Evolutionary conservation across 768 basidiomycete species (phyloP).

Genomic region (Boletellus emodensis): DNA sequence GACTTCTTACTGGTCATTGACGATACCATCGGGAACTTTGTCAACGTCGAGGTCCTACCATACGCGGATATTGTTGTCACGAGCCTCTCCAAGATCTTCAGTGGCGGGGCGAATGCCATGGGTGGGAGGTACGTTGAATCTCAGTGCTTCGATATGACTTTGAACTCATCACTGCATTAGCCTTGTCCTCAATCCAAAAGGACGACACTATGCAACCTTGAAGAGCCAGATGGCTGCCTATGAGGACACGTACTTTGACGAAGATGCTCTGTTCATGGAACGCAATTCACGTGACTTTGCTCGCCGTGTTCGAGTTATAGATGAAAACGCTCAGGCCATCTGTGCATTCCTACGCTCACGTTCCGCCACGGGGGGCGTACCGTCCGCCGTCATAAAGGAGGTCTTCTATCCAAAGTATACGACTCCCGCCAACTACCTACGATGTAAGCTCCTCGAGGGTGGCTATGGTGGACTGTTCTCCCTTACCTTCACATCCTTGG

Average conservation of each 20-base stretch:
- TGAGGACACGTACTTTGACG: slow-evolving; percentile 84
- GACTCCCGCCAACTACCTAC: slow-evolving; percentile 67
- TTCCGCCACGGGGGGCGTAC: slow-evolving; percentile 40
- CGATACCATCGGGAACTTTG: slow-evolving; percentile 92
- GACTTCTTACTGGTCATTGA: slow-evolving; percentile 88
- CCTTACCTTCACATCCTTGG: slow-evolving; percentile 68
- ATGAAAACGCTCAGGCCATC: slow-evolving; percentile 75
- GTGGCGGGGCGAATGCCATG: slow-evolving; percentile 94
- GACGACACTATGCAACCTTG: slow-evolving; percentile 63
- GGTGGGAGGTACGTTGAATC: slow-evolving; percentile 75
- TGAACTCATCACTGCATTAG: slow-evolving; percentile 38
- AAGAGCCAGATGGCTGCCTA: slow-evolving; percentile 59
- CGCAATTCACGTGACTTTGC: slow-evolving; percentile 94
- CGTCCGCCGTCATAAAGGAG: slow-evolving; percentile 58
- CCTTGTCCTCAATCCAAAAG: slow-evolving; percentile 80
- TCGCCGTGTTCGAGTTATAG: slow-evolving; percentile 68
- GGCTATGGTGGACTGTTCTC: slow-evolving; percentile 89
- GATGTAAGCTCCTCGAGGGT: slow-evolving; percentile 51
- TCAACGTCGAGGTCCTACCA: slow-evolving; percentile 86
- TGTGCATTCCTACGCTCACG: slow-evolving; percentile 73
- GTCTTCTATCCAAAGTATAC: slow-evolving; percentile 89
- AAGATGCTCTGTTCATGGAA: slow-evolving; percentile 96
- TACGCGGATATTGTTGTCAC: slow-evolving; percentile 88
- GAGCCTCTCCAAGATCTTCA: slow-evolving; percentile 92
- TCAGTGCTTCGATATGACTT: background rate